Percentiles rank a stretch among this genome's conserved stretches.
phyloP scores from a whole-genome alignment of 164 flowering plant species.

The Cinnamomum micranthum region DNA sequence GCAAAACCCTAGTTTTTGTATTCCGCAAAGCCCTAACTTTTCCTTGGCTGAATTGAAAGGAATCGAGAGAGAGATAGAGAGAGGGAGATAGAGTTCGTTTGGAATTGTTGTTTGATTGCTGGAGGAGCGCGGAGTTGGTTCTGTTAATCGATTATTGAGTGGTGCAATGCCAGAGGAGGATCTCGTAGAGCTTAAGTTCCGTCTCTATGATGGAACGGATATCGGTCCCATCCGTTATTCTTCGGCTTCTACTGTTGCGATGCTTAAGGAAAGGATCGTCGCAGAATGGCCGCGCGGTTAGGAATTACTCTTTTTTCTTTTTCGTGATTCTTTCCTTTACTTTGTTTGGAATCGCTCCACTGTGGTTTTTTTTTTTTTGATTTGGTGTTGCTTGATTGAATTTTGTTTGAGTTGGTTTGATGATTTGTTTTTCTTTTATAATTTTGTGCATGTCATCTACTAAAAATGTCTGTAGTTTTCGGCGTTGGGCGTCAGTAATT shows the following conservation, averaged over 20 bases:
- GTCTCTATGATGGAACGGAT: conserved; percentile 61
- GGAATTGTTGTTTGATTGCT: too few relatives aligned
- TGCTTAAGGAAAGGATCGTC: conserved; percentile 58
- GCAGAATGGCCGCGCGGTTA: conserved; percentile 67
- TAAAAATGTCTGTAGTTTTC: too few relatives aligned
- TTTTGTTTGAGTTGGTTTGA: background rate
- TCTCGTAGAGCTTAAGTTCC: conserved; percentile 53
- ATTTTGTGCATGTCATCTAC: background rate
- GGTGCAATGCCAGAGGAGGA: conserved; percentile 57
- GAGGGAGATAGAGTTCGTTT: too few relatives aligned
- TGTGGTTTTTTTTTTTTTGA: background rate
- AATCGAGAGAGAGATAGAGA: too few relatives aligned
- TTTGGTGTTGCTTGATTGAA: background rate
- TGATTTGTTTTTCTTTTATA: background rate
- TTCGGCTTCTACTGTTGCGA: conserved; percentile 49
- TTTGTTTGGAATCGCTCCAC: background rate
- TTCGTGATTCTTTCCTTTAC: background rate
- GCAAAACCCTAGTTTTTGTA: too few relatives aligned
- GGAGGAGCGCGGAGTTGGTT: too few relatives aligned
- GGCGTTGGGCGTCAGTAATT: too few relatives aligned
- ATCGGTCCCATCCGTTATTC: conserved; percentile 62
- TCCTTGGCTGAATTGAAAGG: too few relatives aligned
- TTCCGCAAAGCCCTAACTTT: too few relatives aligned
- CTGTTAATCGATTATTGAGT: background rate
- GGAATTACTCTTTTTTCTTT: background rate